These are phyloP conservation scores for Pseudocercospora eumusae DNA, from an alignment of 2,329 filamentous ascomycete species.

Conservation along the genomic window DNA sequence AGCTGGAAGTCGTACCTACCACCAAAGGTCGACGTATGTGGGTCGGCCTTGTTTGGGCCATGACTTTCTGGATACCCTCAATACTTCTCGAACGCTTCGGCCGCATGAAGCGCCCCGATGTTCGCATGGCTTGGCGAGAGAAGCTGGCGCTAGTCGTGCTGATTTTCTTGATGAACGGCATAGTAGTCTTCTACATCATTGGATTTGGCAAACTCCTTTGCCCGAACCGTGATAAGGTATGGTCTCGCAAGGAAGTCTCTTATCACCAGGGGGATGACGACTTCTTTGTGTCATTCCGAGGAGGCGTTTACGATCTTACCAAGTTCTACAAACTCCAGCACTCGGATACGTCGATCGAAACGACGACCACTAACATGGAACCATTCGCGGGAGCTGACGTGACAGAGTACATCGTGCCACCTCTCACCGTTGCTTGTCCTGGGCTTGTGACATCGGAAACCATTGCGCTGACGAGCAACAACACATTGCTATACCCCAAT, in stretches of 20 bases:
- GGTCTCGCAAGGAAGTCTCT: slow-evolving; percentile 69
- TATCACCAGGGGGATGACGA: slow-evolving; percentile 71
- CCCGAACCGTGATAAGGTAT: slow-evolving; percentile 88
- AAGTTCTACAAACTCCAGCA: slow-evolving; percentile 86
- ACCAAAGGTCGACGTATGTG: slow-evolving; percentile 69
- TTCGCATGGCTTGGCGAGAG: slow-evolving; percentile 96
- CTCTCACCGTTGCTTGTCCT: slow-evolving; percentile 72
- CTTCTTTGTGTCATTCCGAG: slow-evolving; percentile 84
- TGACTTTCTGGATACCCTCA: slow-evolving; percentile 95
- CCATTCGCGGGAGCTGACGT: slow-evolving; percentile 76
- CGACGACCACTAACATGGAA: slow-evolving; percentile 68
- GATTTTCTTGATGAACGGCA: slow-evolving; percentile 77
- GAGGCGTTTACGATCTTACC: slow-evolving; percentile 86
- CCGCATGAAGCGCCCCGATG: slow-evolving; percentile 95
- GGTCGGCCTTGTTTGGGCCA: slow-evolving; percentile 77
- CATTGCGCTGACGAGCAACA: slow-evolving; percentile 67
- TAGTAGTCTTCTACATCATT: slow-evolving; percentile 90
- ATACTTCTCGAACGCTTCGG: slow-evolving; percentile 76
- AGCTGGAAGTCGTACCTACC: slow-evolving; percentile 69
- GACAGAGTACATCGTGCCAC: slow-evolving; percentile 82
- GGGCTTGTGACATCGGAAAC: slow-evolving; percentile 62
- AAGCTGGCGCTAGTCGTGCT: slow-evolving; percentile 81
- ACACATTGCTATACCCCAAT: slow-evolving; percentile 54
- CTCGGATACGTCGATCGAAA: slow-evolving; percentile 65
- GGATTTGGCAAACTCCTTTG: slow-evolving; percentile 82